Evolutionary conservation across 139 green algal species (phyloP).

Genomic region (Eudorina sp.): DNA sequence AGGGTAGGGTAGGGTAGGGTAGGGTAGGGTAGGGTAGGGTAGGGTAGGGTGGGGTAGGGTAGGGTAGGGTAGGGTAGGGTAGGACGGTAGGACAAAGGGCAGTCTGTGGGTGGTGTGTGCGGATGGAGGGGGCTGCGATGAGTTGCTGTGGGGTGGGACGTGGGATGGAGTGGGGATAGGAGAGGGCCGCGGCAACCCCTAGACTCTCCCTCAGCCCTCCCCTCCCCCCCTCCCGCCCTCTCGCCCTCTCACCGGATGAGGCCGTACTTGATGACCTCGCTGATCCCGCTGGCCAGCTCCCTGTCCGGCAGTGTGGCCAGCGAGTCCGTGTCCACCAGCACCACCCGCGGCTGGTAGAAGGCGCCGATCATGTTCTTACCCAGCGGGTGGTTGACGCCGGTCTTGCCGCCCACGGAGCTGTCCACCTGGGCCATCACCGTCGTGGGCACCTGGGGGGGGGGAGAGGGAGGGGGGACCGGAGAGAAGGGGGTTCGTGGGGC

Average conservation of each 20-base stretch:
- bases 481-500: not conserved
- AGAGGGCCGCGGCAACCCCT: too few relatives aligned
- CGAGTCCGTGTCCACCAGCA: conserved; percentile 94
- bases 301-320: conserved; percentile 92
- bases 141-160: too few relatives aligned
- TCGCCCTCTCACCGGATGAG: conserved; percentile 80
- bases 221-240: not conserved
- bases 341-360: conserved; percentile 93
- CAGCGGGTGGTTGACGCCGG: conserved; percentile 97
- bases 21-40: too few relatives aligned
- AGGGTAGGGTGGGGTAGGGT: too few relatives aligned
- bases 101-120: too few relatives aligned
- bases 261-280: conserved; percentile 99
- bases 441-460: conserved; percentile 86
- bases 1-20: too few relatives aligned
- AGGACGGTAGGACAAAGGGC: too few relatives aligned
- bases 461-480: not conserved
- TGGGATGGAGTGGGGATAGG: too few relatives aligned
- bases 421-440: conserved; percentile 99
- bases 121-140: too few relatives aligned
- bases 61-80: too few relatives aligned
- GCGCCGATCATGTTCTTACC: conserved; percentile 99
- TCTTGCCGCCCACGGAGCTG: conserved; percentile 98
- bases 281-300: conserved; percentile 94
- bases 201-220: not conserved